These are phyloP conservation scores for Candida parachauliodes DNA, from an alignment of 805 yeast genomes.

Conservation along the genomic window DNA sequence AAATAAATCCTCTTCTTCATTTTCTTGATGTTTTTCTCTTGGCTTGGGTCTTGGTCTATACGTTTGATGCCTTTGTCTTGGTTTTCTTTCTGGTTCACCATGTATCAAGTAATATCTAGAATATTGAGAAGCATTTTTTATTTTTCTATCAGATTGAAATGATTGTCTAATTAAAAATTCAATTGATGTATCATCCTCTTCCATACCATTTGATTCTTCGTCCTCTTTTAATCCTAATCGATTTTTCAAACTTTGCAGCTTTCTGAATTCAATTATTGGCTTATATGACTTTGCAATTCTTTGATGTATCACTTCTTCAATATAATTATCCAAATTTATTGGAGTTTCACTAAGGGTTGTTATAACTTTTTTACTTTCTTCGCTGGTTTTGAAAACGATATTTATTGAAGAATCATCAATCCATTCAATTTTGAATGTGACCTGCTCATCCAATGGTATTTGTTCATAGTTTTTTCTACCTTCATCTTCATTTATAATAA, in stretches of 20 bases:
- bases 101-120: constrained; percentile 65
- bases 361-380: constrained; percentile 37
- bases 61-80: constrained; percentile 12
- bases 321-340: constrained; percentile 6
- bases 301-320: constrained; percentile 26
- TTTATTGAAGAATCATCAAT: constrained; percentile 59
- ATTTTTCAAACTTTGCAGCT: constrained; percentile 26
- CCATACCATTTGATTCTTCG: constrained; percentile 22
- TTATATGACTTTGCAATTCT: constrained; percentile 39
- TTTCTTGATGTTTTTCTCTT: too few relatives aligned
- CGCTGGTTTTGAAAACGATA: constrained; percentile 47
- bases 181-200: constrained; percentile 36
- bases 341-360: constrained; percentile 21
- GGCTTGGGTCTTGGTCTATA: constrained; percentile 13
- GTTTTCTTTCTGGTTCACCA: constrained; percentile 63
- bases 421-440: constrained; percentile 56
- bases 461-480: constrained; percentile 16
- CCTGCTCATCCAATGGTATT: constrained; percentile 22
- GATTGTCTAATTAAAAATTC: constrained; percentile 48
- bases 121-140: constrained; percentile 50
- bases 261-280: constrained; percentile 31
- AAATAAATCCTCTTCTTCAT: constrained; percentile 28
- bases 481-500: constrained; percentile 16
- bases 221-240: constrained; percentile 22
- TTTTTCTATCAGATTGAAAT: constrained; percentile 52